Base-by-base conservation (phyloP, 2,329 filamentous ascomycete species). In the Exserohilum turcica region DNA sequence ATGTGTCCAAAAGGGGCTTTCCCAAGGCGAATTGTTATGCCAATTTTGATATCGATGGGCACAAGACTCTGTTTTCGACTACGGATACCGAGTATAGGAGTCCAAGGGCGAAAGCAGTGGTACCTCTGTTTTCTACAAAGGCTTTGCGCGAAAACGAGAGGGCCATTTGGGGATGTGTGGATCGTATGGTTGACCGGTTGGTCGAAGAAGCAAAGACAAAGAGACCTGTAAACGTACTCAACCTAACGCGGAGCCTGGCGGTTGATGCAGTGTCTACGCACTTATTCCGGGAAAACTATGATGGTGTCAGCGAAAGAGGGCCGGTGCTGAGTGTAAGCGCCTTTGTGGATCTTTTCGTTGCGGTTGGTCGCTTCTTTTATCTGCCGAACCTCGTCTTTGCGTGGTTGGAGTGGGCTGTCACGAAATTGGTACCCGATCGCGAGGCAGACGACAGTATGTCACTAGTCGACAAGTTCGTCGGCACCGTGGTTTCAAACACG, bases 1-100 rank as follows among this genome's bases (percentile, higher is more conserved):
- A 86, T 63, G 64, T 78, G 10, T 70, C 75, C 2, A 78, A 73
- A 32, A 82, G 82, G 3, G 82, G 83, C 1, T 84, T 85, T 47
- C 65, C 70, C 0, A 85, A 86, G 63, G 75, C 80, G 1, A 59
- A 66, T 0, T 79, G 75, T 52, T 85, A 85, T 63, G 66, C 68
- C 0, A 85, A 85, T 57, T 85, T 85, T 59, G 80, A 84, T 52
- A 81, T 84, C 15, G 82, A 84, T 57, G 80, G 80, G 0, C 79
- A 81, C 59, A 67, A 76, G 24, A 82, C 81, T 1, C 80, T 86
- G 31, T 86, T 86, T 68, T 80, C 78, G 3, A 77, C 74, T 0
- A 70, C 75, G 15, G 74, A 78, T 49, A 68, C 66, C 3, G 72
- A 71, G 2, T 70, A 79, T 37, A 65, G 82, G 9, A 75, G 74